These are phyloP conservation scores for Elaeis guineensis DNA, from an alignment of 176 grass and related monocot species.

Conservation along the genomic window DNA sequence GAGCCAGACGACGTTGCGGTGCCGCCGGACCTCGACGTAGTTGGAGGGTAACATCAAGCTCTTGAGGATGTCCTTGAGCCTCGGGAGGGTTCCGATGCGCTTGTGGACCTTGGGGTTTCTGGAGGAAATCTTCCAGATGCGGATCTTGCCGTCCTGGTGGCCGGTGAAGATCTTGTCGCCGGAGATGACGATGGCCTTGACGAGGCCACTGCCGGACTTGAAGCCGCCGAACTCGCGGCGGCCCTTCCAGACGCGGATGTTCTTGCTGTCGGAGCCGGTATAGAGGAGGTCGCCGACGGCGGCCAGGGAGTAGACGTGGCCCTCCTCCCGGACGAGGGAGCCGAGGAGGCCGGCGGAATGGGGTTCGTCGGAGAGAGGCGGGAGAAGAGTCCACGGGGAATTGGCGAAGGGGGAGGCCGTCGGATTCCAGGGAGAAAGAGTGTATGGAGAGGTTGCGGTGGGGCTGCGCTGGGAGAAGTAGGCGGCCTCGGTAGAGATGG, in stretches of 20 bases:
- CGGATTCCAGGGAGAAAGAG: constrained; percentile 9
- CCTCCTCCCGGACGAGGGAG: constrained; percentile 14
- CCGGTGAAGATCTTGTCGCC: constrained; percentile 9
- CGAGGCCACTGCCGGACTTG: constrained; percentile 22
- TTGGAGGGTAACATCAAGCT: constrained; percentile 10
- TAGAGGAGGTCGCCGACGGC: constrained; percentile 6
- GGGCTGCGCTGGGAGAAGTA: constrained; percentile 1
- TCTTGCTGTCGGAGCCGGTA: constrained; percentile 12
- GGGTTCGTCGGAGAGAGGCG: constrained; percentile 8
- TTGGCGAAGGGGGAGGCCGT: constrained; percentile 9
- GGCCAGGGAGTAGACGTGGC: constrained; percentile 19
- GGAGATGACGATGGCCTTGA: constrained; percentile 11
- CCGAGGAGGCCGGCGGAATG: constrained; percentile 9
- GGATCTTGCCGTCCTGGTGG: constrained; percentile 19
- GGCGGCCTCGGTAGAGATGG: not conserved
- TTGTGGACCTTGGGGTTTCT: not conserved
- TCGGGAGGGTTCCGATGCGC: constrained; percentile 7
- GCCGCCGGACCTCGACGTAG: constrained; percentile 17
- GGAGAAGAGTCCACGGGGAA: constrained; percentile 10
- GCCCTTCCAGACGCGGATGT: constrained; percentile 15
- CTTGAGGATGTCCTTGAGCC: constrained; percentile 13
- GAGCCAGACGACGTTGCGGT: constrained; percentile 10
- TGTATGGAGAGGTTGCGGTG: not conserved
- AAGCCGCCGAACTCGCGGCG: constrained; percentile 7
- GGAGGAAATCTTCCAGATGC: constrained; percentile 5